Base-by-base conservation (phyloP, 2,329 filamentous ascomycete species). In the Exophiala xenobiotica region DNA sequence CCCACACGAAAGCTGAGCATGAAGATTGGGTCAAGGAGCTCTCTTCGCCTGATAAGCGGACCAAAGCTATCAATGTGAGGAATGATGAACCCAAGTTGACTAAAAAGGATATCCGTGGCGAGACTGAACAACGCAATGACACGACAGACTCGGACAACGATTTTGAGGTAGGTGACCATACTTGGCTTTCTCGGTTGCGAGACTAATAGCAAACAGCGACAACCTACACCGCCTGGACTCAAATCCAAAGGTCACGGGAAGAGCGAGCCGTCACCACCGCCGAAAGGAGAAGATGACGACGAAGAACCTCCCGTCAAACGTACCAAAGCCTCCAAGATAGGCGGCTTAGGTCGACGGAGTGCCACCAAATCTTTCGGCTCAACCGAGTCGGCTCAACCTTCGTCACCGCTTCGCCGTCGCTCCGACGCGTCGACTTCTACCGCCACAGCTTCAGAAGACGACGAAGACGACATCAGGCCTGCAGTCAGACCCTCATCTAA, bases 131-230 rank as follows among this genome's bases (percentile, higher is more conserved):
- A 18, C 31, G 39, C 12, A 19, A 46, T 18, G 42, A 54, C 5
- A 43, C 51, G 8, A 58, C 46, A 22, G 54, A 49, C n/a, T 53
- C 50, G 11, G 56, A 61, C 20, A 51, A 56, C 35, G 58, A 62
- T 26, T 61, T 61, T 38, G 58, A 62, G 46, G 53, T 53, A 31
- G 46, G 41, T 27, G 3, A 3, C 12, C 5, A 12, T n/a, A 31
- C 23, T 3, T 26, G n/a, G n/a, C n/a, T n/a, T n/a, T n/a, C n/a
- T n/a, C n/a, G n/a, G n/a, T n/a, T n/a, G n/a, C n/a, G n/a, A n/a
- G n/a, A n/a, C n/a, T n/a, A n/a, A n/a, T n/a, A n/a, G n/a, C n/a
- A n/a, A n/a, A n/a, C 41, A 56, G 49, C 48, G 57, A 44, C 56
- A 59, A 52, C 29, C 56, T 24, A 60, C 58, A 8, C 58, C 58